Percentiles rank a stretch among this genome's conserved stretches.
phyloP scores from a whole-genome alignment of 345 rosid species.

The Eucalyptus leucophloia region DNA sequence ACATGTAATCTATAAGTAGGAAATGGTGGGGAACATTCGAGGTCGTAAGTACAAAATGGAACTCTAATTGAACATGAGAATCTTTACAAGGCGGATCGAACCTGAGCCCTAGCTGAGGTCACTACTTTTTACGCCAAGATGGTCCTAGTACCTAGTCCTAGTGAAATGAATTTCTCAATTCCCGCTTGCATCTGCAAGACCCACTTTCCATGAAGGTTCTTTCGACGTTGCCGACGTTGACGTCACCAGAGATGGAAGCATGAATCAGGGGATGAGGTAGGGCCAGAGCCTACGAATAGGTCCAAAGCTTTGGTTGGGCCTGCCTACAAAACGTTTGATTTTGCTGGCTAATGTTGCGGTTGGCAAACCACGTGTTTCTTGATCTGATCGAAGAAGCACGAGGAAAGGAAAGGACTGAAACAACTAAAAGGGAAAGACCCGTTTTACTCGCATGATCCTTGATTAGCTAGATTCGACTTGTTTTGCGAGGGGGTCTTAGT shows the following conservation, averaged over 20 bases:
- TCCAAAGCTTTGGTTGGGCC: not conserved
- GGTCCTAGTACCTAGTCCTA: not conserved
- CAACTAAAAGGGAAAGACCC: too few species aligned
- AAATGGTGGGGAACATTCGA: not conserved
- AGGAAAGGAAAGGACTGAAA: not conserved
- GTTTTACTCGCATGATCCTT: too few species aligned
- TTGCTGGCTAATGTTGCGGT: not conserved
- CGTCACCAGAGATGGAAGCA: not conserved
- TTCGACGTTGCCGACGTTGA: not conserved
- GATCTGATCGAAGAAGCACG: not conserved
- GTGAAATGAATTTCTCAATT: not conserved
- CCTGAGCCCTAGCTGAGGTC: not conserved
- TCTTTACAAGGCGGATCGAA: not conserved
- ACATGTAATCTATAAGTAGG: not conserved
- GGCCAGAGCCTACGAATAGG: not conserved
- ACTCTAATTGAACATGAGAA: not conserved
- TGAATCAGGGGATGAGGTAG: not conserved
- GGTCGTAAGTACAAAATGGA: not conserved
- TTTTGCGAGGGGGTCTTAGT: too few species aligned
- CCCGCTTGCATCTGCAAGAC: not conserved
- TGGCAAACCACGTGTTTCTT: not conserved
- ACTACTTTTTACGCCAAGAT: not conserved
- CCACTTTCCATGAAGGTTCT: not conserved
- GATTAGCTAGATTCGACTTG: too few species aligned
- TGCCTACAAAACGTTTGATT: not conserved